phyloP scores from a whole-genome alignment of 2,329 filamentous ascomycete species.

The Cryphonectria parasitica region DNA sequence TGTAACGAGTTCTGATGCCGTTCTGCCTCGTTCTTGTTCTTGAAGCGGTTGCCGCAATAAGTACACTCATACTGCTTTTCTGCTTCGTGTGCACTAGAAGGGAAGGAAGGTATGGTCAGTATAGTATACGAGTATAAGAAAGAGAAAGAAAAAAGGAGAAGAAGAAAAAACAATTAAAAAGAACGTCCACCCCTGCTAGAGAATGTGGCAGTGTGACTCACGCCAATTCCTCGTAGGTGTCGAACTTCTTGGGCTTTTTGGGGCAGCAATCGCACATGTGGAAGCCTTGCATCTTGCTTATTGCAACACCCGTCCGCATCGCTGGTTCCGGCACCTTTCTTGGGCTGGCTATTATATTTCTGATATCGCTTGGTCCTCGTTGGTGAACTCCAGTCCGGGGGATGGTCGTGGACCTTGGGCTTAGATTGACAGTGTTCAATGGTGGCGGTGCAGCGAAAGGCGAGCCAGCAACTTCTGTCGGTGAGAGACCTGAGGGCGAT shows the following conservation, averaged over 20 bases:
- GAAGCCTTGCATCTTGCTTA: slow-evolving; percentile 56
- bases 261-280: slow-evolving; percentile 91
- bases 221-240: slow-evolving; percentile 81
- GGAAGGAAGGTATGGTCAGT: slow-evolving; percentile 26
- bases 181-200: not conserved
- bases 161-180: not conserved
- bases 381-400: slow-evolving; percentile 46
- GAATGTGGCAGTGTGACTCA: slow-evolving; percentile 50
- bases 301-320: slow-evolving; percentile 44
- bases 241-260: slow-evolving; percentile 96
- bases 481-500: slow-evolving; percentile 55
- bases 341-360: slow-evolving; percentile 50
- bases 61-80: slow-evolving; percentile 96
- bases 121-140: not conserved
- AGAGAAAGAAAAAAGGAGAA: not conserved
- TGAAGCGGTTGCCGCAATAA: slow-evolving; percentile 94
- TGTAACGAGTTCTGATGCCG: slow-evolving; percentile 95
- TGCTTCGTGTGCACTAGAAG: slow-evolving; percentile 76
- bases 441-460: slow-evolving; percentile 47
- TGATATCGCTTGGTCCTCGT: slow-evolving; percentile 50
- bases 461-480: slow-evolving; percentile 48
- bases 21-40: slow-evolving; percentile 98
- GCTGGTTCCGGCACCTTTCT: slow-evolving; percentile 56
- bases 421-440: slow-evolving; percentile 53
- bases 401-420: slow-evolving; percentile 52